phyloP scores from a whole-genome alignment of 2,329 filamentous ascomycete species.

The Aspergillus sergii region DNA sequence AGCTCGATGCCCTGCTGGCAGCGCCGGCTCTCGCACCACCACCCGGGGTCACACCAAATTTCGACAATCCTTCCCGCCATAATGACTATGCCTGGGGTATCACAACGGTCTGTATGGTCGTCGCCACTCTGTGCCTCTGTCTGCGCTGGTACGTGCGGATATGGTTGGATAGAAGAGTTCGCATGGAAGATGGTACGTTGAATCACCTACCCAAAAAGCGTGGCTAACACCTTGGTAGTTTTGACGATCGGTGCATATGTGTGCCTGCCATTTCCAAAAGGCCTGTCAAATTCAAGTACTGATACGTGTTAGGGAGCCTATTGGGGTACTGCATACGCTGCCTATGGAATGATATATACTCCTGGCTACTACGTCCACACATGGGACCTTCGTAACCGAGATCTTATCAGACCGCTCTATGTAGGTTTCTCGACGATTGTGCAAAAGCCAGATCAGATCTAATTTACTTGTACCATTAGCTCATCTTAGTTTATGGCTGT shows the following conservation, averaged over 20 bases:
- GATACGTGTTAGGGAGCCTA: conserved; percentile 17
- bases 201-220: neutral
- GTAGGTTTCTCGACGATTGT: conserved; percentile 4
- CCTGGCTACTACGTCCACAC: conserved; percentile 25
- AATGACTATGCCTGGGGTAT: conserved; percentile 26
- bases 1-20: conserved; percentile 6
- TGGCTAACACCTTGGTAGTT: neutral
- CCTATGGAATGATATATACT: conserved; percentile 18
- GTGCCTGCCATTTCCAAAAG: neutral
- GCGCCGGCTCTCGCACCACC: conserved; percentile 22
- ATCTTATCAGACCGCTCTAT: conserved; percentile 20
- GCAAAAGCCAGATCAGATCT: neutral
- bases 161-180: conserved; percentile 22
- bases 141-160: conserved; percentile 21
- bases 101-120: conserved; percentile 20
- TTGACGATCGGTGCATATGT: conserved; percentile 16
- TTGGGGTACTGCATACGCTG: conserved; percentile 23
- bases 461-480: neutral
- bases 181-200: conserved; percentile 22
- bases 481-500: conserved; percentile 36
- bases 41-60: conserved; percentile 21
- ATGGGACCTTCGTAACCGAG: conserved; percentile 21
- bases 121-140: conserved; percentile 20
- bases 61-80: conserved; percentile 24
- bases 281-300: neutral